A percentile compares a stretch with the other conserved stretches of the same genome.
These are phyloP conservation scores for Paspalum notatum DNA, from an alignment of 176 grass and related monocot species.

Conservation along the genomic window DNA sequence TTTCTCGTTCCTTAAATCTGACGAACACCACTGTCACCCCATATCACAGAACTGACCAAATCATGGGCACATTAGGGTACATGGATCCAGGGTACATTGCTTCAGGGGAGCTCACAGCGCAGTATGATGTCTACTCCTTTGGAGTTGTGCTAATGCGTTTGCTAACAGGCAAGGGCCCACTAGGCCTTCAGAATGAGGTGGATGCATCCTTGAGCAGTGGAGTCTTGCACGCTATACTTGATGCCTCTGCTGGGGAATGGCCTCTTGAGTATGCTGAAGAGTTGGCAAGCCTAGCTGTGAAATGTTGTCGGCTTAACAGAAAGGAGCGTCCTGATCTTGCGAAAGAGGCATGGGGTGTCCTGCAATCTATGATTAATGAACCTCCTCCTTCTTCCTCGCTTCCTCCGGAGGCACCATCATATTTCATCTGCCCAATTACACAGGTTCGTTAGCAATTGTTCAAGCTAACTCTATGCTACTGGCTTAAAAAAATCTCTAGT, in stretches of 20 bases:
- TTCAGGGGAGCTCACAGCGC: slow-evolving; percentile 67
- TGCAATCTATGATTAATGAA: slow-evolving; percentile 60
- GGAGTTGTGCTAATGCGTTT: slow-evolving; percentile 74
- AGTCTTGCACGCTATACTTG: slow-evolving; percentile 53
- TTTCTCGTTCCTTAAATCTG: slow-evolving; percentile 61
- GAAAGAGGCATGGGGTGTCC: slow-evolving; percentile 56
- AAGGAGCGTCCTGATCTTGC: slow-evolving; percentile 66
- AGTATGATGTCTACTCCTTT: slow-evolving; percentile 80
- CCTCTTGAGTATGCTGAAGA: slow-evolving; percentile 44
- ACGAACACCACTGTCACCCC: slow-evolving; percentile 61
- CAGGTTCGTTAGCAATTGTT: slow-evolving; percentile 41
- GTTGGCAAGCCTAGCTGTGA: slow-evolving; percentile 57
- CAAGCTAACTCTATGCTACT: background rate
- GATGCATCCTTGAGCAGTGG: slow-evolving; percentile 47
- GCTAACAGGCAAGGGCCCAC: slow-evolving; percentile 58
- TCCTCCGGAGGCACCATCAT: slow-evolving; percentile 37
- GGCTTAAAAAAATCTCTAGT: background rate
- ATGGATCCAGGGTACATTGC: slow-evolving; percentile 76
- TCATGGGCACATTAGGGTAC: slow-evolving; percentile 71
- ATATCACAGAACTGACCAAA: slow-evolving; percentile 61
- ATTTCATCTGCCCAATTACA: slow-evolving; percentile 60
- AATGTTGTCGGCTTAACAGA: slow-evolving; percentile 55
- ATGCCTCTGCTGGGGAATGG: slow-evolving; percentile 64
- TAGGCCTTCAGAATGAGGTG: slow-evolving; percentile 50
- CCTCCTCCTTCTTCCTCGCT: background rate